Base-by-base conservation (phyloP, 352 stramenopile species). In the Globisporangium ultimum region DNA sequence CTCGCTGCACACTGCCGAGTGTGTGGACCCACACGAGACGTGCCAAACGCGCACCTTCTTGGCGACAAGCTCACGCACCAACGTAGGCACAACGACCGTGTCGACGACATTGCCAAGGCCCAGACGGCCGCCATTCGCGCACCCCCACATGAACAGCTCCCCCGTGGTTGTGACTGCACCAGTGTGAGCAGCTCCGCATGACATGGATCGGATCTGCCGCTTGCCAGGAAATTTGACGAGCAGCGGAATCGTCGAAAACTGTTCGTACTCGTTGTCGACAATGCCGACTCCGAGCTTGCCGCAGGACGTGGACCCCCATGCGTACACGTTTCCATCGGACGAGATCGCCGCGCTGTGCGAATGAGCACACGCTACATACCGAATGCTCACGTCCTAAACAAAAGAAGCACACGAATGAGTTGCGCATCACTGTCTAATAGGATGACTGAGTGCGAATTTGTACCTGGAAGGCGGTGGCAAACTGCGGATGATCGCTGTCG, bases 141-240 rank as follows among this genome's bases (percentile, higher is more conserved):
- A 97, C 14, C 93, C 95, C 84, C 84, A 96, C 81, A 95, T 90
- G 56, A 93, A 96, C 1, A 96, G 63, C 59, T 93, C 80, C 0
- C 87, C 82, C 1, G 68, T 36, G 2, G 70, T 89, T 3, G 78
- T 78, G 8, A 94, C 83, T 1, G 83, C 83, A 0, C 80, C 87
- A 17, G 75, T 91, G 61, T 97, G 91, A 1, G 84, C 81, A 21
- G 83, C 78, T 12, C 95, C 93, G 48, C 93, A 98, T 2, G 91
- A 97, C 22, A 98, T 79, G 11, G 55, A 87, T 3, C 84, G 76
- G 41, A 91, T 76, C 38, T 61, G 53, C 68, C 88, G 76, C 46
- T 74, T 72, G 13, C 84, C 70, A 2, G 84, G 78, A 34, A 94
- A 86, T 58, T 76, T 80, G 50, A 98, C 72, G 3, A 67, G 62